Evolutionary conservation across 306 rosid genomes (phyloP).

Genomic region (Vicia faba): DNA sequence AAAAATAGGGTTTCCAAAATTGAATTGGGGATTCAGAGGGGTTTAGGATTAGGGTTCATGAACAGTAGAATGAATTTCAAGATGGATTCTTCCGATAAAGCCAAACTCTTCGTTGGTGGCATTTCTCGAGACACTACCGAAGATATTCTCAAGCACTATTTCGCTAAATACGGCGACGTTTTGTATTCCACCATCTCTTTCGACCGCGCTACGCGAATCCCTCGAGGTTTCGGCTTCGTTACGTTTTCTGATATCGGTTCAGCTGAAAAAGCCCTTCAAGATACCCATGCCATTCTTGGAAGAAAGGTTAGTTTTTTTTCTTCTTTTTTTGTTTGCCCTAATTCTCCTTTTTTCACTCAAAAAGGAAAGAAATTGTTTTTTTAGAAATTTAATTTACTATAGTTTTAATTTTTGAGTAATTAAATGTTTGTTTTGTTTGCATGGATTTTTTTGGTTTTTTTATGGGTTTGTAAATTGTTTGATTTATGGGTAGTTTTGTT

Average conservation of each 20-base stretch:
- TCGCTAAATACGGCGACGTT: conserved; percentile 57
- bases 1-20: conserved; percentile 35
- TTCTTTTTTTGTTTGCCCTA: neutral
- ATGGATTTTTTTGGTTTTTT: no score
- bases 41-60: conserved; percentile 49
- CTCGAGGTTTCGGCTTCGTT: conserved; percentile 87
- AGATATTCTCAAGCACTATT: conserved; percentile 50
- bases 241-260: conserved; percentile 60
- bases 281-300: conserved; percentile 56
- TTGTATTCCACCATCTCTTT: conserved; percentile 49
- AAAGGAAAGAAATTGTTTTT: neutral
- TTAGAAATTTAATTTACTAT: neutral
- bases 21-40: conserved; percentile 40
- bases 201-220: conserved; percentile 52
- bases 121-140: conserved; percentile 65
- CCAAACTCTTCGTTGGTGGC: conserved; percentile 66
- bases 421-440: neutral
- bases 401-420: neutral
- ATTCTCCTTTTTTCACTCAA: neutral
- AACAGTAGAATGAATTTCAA: conserved; percentile 34
- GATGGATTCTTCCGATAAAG: conserved; percentile 62
- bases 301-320: conserved; percentile 44
- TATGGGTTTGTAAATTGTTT: neutral
- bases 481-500: conserved; percentile 23
- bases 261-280: conserved; percentile 60